A percentile compares a stretch with the other conserved stretches of the same genome.
phyloP scores from a whole-genome alignment of 2,329 filamentous ascomycete genomes.

The Fusarium concolor region DNA sequence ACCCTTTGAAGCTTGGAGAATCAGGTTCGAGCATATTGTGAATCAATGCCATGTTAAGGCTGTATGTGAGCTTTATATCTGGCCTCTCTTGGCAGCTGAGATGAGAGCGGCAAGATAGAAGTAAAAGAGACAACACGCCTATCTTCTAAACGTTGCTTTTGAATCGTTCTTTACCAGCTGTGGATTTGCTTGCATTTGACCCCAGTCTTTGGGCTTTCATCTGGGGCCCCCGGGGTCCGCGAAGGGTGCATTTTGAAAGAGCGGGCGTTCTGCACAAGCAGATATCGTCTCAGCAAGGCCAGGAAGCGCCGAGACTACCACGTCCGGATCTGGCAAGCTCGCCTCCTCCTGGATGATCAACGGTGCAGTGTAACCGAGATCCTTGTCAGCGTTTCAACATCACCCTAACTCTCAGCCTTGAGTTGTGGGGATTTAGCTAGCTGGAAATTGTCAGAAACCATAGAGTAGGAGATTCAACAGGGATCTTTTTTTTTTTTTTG shows the following conservation, averaged over 20 bases:
- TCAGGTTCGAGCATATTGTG: conserved; percentile 1
- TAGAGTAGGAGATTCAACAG: conserved; percentile 4
- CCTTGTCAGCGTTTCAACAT: conserved; percentile 25
- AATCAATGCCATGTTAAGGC: conserved; percentile 5
- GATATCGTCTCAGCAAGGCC: conserved; percentile 22
- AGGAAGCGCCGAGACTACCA: conserved; percentile 20
- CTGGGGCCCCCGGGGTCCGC: conserved; percentile 16
- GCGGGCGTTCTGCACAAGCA: conserved; percentile 15
- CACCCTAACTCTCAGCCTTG: conserved; percentile 26
- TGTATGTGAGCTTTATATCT: conserved; percentile 32
- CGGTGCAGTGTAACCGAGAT: conserved; percentile 31
- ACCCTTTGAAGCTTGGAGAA: not conserved
- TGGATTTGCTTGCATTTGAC: conserved; percentile 39
- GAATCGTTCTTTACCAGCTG: conserved; percentile 39
- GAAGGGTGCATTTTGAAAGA: conserved; percentile 25
- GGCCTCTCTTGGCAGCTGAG: conserved; percentile 14
- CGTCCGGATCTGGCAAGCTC: conserved; percentile 15
- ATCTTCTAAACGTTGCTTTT: conserved; percentile 31
- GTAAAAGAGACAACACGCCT: conserved; percentile 12
- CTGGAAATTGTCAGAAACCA: conserved; percentile 6
- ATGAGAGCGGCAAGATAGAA: conserved; percentile 9
- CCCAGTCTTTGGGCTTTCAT: conserved; percentile 27
- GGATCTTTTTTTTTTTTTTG: not conserved
- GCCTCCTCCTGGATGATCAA: conserved; percentile 24
- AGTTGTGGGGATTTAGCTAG: conserved; percentile 20